A percentile compares a stretch with the other conserved stretches of the same genome.
phyloP scores from a whole-genome alignment of 345 rosid genomes.

The Populus euphratica region DNA sequence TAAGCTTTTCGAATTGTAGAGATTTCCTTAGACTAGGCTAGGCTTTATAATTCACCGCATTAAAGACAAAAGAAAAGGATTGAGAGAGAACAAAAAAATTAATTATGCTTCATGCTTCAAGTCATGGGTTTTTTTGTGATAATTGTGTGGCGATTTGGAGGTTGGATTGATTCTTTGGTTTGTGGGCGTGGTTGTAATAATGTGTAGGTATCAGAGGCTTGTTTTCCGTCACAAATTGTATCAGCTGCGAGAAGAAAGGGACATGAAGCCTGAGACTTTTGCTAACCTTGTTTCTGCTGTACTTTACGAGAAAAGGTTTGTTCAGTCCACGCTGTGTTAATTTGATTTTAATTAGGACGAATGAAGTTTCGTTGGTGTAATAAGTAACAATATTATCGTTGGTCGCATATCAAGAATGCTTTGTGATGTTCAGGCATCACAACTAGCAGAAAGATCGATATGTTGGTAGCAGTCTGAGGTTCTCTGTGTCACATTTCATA shows the following conservation, averaged over 20 bases:
- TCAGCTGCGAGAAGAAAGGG: conserved; percentile 93
- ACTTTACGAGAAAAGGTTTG: conserved; percentile 91
- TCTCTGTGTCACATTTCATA: background rate
- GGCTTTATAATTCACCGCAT: background rate
- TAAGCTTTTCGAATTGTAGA: background rate
- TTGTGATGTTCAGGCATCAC: background rate
- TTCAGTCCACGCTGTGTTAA: background rate
- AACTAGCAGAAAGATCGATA: background rate
- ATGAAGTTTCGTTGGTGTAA: background rate
- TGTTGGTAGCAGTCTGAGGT: background rate
- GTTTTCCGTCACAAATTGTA: conserved; percentile 86
- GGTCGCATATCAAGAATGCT: background rate
- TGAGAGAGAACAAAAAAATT: background rate
- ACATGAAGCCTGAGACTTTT: conserved; percentile 98
- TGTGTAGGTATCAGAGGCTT: conserved; percentile 79
- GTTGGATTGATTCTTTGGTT: background rate
- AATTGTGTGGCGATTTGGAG: background rate
- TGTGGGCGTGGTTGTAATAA: background rate
- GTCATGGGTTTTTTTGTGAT: background rate
- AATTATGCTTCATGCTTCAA: background rate
- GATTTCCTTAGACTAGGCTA: background rate
- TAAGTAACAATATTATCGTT: background rate
- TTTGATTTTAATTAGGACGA: background rate
- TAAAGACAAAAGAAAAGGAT: background rate
- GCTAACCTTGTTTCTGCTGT: conserved; percentile 91